Conservation (phyloP, 352 stramenopile species). For the Blastocystis sp. region DNA sequence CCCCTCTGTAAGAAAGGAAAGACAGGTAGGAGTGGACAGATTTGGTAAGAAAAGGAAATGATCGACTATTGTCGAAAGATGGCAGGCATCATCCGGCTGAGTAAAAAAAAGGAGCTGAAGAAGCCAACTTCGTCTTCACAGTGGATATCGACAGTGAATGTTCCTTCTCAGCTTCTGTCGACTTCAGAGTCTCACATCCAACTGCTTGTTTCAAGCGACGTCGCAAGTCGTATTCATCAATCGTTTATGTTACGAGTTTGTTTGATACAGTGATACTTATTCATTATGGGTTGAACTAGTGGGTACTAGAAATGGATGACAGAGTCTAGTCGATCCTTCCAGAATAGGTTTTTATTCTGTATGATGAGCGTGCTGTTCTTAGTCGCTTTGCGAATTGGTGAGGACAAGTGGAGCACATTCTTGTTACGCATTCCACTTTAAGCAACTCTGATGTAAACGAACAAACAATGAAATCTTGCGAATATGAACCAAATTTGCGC, state of each 20-base stretch:
- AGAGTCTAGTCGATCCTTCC: constrained; percentile 32
- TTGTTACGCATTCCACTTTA: constrained; percentile 63
- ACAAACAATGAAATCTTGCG: background rate
- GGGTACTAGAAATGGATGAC: background rate
- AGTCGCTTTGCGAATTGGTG: constrained; percentile 36
- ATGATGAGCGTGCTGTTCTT: constrained; percentile 59
- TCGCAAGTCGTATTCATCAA: background rate
- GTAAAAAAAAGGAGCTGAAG: background rate
- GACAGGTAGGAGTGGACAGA: background rate
- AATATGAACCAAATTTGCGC: background rate
- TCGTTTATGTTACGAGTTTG: background rate
- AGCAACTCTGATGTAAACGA: constrained; percentile 59
- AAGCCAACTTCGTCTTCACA: background rate
- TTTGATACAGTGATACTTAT: background rate
- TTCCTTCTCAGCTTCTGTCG: background rate
- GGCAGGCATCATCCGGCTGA: background rate
- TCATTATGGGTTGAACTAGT: constrained; percentile 35
- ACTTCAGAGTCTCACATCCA: background rate
- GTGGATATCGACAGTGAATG: background rate
- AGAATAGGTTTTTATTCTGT: constrained; percentile 56
- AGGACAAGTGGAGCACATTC: constrained; percentile 42
- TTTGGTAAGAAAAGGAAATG: background rate
- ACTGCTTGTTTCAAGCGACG: background rate
- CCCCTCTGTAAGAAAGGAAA: background rate
- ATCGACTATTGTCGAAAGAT: background rate